Conservation (phyloP, 352 stramenopile species). For the Globisporangium sylvaticum region DNA sequence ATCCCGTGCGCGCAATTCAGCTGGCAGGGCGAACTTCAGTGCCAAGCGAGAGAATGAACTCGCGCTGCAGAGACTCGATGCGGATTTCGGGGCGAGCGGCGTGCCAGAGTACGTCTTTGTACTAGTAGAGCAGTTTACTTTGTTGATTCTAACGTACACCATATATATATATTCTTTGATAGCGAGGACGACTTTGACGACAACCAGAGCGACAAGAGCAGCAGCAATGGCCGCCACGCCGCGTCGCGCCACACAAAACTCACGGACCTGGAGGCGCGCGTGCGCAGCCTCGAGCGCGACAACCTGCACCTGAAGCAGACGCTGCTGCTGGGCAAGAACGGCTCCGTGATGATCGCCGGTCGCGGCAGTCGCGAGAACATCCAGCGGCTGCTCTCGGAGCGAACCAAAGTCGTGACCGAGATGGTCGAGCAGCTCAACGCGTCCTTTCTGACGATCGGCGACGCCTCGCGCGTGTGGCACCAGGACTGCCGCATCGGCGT, state of each 20-base stretch:
- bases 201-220: conserved; percentile 21
- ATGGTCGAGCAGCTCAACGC: conserved; percentile 81
- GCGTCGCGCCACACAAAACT: conserved; percentile 57
- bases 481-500: conserved; percentile 69
- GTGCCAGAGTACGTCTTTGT: conserved; percentile 4
- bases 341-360: conserved; percentile 35
- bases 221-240: conserved; percentile 4
- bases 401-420: conserved; percentile 74
- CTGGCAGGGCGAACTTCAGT: not conserved
- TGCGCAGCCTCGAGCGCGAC: conserved; percentile 63
- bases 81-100: not conserved
- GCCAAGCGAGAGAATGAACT: not conserved
- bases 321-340: conserved; percentile 61
- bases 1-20: not conserved
- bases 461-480: conserved; percentile 71
- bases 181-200: conserved; percentile 16
- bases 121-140: no score
- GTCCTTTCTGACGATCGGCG: conserved; percentile 57
- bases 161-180: no score
- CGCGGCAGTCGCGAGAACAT: conserved; percentile 32
- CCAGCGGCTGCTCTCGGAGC: conserved; percentile 52
- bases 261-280: conserved; percentile 66
- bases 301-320: conserved; percentile 79
- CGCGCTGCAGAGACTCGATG: conserved; percentile 7
- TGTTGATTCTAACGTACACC: no score